Base-by-base conservation (phyloP, 108 stramenopile species). In the Pseudonitzschia pungens region DNA sequence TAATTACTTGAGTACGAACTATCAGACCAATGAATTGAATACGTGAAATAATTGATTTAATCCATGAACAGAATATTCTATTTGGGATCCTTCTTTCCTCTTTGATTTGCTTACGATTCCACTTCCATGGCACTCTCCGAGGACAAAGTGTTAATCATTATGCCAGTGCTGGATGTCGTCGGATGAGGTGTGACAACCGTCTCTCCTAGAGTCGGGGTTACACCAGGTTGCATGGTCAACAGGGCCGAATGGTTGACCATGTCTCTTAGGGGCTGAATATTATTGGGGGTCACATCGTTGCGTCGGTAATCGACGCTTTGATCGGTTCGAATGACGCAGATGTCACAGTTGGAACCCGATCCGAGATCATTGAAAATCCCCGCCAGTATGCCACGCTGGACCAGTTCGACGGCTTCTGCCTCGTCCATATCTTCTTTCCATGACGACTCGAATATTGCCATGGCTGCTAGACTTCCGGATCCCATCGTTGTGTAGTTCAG, bases 281-380 rank as follows among this genome's bases (percentile, higher is more conserved):
- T 83, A 77, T 95, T 95, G 64, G 92, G 91, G 54, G 64, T 88
- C 65, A 95, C 83, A 66, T 79, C 87, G 68, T 88, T 87, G 68
- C 94, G 87, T 29, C 82, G 83, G 59, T 89, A 81, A 66, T 81
- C 77, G 50, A 84, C 79, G 50, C 79, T 83, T 42, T 84, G 83
- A 77, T 96, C 91, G 62, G 66, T 86, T n/a, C 97, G 81, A 68
- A 99, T 94, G 62, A 99, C 83, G 65, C 93, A 95, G 15, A 97
- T 75, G 74, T 99, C 98, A 50, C 91, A 90, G 79, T 98, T 98
- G 67, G 78, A 83, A 4, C 99, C 98, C 29, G 86, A 88, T 2
- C 99, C 98, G 48, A 99, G 82, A 83, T 99, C 98, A 81, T 99
- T 99, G 76, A 97, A 99, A 64, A 99, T 85, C 31, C 99, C 98